phyloP scores from a whole-genome alignment of 441 rosid genomes.

The Erysimum cheiri region DNA sequence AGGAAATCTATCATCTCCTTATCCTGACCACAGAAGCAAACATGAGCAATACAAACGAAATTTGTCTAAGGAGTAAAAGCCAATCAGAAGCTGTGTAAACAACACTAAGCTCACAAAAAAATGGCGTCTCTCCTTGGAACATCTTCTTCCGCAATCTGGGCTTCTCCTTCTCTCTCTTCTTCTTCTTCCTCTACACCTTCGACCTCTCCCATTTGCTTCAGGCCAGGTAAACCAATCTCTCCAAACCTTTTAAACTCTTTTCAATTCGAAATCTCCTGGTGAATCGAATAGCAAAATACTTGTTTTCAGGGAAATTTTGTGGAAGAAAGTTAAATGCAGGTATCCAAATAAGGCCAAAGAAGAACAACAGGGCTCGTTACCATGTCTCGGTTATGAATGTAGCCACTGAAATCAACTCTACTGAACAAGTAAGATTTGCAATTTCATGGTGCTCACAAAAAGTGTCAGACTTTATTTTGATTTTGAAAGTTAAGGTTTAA shows the following conservation, averaged over 20 bases:
- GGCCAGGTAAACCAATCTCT: conserved; percentile 53
- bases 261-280: background rate
- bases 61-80: conserved; percentile 21
- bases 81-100: conserved; percentile 35
- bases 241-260: conserved; percentile 19
- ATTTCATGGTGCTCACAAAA: background rate
- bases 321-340: conserved; percentile 60
- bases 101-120: conserved; percentile 15
- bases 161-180: conserved; percentile 57
- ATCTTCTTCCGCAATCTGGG: conserved; percentile 60
- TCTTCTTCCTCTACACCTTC: conserved; percentile 52
- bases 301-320: conserved; percentile 56
- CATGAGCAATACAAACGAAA: conserved; percentile 43
- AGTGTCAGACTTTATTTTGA: conserved; percentile 18
- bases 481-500: background rate
- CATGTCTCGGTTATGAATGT: conserved; percentile 70
- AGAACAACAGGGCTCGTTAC: conserved; percentile 59
- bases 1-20: conserved; percentile 60
- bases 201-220: conserved; percentile 50
- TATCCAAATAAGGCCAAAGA: conserved; percentile 56
- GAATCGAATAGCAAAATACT: background rate
- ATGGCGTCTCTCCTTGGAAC: conserved; percentile 79
- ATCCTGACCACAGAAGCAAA: conserved; percentile 54
- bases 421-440: conserved; percentile 57
- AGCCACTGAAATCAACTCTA: conserved; percentile 76